phyloP scores from a whole-genome alignment of 768 basidiomycete genomes.

The Collybiopsis luxurians region DNA sequence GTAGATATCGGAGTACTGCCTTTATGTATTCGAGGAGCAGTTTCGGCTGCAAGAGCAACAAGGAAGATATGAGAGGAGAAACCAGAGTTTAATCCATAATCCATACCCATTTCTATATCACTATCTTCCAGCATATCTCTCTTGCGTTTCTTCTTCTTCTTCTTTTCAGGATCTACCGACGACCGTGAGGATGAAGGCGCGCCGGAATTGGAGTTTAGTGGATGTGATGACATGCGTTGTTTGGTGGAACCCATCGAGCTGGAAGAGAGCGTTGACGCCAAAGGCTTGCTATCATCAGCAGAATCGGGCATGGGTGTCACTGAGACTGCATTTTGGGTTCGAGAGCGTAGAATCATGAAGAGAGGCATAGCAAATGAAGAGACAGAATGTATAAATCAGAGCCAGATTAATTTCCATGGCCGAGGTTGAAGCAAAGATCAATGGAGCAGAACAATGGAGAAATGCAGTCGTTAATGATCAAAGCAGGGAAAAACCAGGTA shows the following conservation, averaged over 20 bases:
- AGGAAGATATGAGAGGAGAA: slow-evolving; percentile 7
- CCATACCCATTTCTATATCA: slow-evolving; percentile 60
- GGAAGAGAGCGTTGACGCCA: slow-evolving; percentile 19
- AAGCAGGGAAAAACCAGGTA: slow-evolving; percentile 1
- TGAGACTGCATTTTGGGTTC: not conserved
- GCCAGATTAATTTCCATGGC: not conserved
- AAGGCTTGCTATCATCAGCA: slow-evolving; percentile 44
- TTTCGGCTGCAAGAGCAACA: slow-evolving; percentile 34
- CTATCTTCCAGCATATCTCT: slow-evolving; percentile 64
- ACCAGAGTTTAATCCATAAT: slow-evolving; percentile 6
- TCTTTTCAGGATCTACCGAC: slow-evolving; percentile 67
- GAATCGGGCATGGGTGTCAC: slow-evolving; percentile 46
- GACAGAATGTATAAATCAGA: too few relatives aligned
- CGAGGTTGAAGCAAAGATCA: slow-evolving; percentile 13
- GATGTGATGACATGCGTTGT: slow-evolving; percentile 46
- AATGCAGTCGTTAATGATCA: slow-evolving; percentile 20
- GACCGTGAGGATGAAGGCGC: slow-evolving; percentile 49
- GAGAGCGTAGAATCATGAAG: not conserved
- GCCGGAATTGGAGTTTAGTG: slow-evolving; percentile 31
- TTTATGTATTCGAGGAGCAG: slow-evolving; percentile 49
- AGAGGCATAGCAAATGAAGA: too few relatives aligned
- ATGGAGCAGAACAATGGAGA: slow-evolving; percentile 10
- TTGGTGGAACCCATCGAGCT: slow-evolving; percentile 29
- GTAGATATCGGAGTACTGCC: slow-evolving; percentile 48
- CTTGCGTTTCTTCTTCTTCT: slow-evolving; percentile 87